phyloP scores from a whole-genome alignment of 1,284 basidiomycete genomes.

The Ustilago nuda region DNA sequence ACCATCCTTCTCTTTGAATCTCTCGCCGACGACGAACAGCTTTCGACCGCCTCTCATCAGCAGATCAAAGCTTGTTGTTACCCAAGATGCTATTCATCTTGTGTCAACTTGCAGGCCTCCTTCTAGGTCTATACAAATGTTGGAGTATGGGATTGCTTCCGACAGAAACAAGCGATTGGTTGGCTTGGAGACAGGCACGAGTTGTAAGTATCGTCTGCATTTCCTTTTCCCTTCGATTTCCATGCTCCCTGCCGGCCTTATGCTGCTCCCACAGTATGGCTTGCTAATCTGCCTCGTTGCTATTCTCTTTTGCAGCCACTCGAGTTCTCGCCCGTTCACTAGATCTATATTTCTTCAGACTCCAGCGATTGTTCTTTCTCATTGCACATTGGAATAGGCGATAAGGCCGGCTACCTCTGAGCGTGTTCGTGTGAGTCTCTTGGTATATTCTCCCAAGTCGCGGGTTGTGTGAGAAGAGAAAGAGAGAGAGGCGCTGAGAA shows the following conservation, averaged over 20 bases:
- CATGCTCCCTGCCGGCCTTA: background rate
- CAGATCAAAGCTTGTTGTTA: constrained; percentile 55
- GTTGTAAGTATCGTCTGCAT: constrained; percentile 45
- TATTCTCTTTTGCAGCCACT: constrained; percentile 26
- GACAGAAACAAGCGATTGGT: constrained; percentile 68
- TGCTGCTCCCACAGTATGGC: background rate
- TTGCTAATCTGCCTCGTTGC: background rate
- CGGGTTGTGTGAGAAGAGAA: background rate
- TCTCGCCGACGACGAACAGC: constrained; percentile 17
- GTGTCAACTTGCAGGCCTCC: constrained; percentile 59
- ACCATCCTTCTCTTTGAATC: background rate
- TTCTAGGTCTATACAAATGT: constrained; percentile 66
- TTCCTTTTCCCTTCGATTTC: background rate
- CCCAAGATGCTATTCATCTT: constrained; percentile 59
- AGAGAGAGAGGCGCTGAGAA: constrained; percentile 1
- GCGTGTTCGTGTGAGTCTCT: background rate
- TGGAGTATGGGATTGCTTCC: constrained; percentile 68
- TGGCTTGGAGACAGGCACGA: constrained; percentile 63
- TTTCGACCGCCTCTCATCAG: constrained; percentile 57
- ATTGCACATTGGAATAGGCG: too few relatives aligned
- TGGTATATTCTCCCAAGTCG: constrained; percentile 11
- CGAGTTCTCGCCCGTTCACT: constrained; percentile 48
- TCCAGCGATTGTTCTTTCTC: too few relatives aligned
- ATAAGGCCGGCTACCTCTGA: too few relatives aligned
- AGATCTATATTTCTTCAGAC: background rate